phyloP scores from a whole-genome alignment of 495 filamentous ascomycete species.

The Penicillium silybi region DNA sequence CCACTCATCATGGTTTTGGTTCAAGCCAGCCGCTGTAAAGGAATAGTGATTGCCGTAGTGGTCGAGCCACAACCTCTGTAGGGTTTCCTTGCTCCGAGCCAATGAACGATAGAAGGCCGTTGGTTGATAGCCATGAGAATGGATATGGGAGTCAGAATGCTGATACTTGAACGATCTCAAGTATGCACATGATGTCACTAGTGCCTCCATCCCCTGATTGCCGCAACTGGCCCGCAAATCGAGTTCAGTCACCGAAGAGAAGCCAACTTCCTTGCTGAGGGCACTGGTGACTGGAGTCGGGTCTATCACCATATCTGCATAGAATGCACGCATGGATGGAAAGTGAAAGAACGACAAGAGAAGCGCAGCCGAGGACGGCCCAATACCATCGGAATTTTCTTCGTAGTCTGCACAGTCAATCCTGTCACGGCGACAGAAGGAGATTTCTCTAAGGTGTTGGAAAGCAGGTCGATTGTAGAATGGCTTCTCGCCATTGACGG shows the following conservation, averaged over 20 bases:
- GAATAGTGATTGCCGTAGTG: conserved; percentile 28
- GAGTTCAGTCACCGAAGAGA: conserved; percentile 25
- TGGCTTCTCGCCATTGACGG: conserved; percentile 15
- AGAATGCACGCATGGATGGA: conserved; percentile 24
- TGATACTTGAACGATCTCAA: conserved; percentile 37
- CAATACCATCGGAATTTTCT: background rate
- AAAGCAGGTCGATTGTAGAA: conserved; percentile 18
- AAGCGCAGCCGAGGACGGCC: background rate
- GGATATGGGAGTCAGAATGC: conserved; percentile 29
- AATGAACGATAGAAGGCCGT: conserved; percentile 27
- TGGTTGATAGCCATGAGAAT: conserved; percentile 27
- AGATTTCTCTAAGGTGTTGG: conserved; percentile 17
- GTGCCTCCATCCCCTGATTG: conserved; percentile 21
- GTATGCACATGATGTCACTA: conserved; percentile 22
- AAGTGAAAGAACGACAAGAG: conserved; percentile 29
- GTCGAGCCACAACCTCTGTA: conserved; percentile 34
- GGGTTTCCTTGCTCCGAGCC: conserved; percentile 21
- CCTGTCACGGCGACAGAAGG: conserved; percentile 16
- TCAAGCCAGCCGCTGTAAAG: conserved; percentile 29
- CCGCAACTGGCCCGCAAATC: conserved; percentile 29
- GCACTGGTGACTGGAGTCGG: conserved; percentile 2
- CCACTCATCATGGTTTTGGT: conserved; percentile 34
- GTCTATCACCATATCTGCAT: conserved; percentile 29
- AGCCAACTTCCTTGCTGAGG: background rate
- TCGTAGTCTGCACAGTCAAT: background rate